Base-by-base conservation (phyloP, 2,329 filamentous ascomycete genomes). In the Lachnellula hyalina region DNA sequence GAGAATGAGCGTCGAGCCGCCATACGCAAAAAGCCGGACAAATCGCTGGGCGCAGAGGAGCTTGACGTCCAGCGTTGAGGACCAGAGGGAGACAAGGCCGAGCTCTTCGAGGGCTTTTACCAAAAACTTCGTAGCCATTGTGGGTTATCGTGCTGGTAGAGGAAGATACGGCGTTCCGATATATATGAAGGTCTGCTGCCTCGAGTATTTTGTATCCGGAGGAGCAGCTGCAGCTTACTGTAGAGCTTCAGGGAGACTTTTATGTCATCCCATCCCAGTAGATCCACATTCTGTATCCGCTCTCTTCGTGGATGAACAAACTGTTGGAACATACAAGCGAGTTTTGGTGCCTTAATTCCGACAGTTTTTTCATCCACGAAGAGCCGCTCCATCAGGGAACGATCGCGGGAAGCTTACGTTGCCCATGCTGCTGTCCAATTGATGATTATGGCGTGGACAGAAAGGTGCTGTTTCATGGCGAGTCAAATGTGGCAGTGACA, bases 11-110 rank as follows among this genome's bases (percentile, higher is more conserved):
- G 78, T 81, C 6, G 79, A 80, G 5, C 74, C 72, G 51, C 83
- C 84, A 63, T 86, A 87, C 5, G 82, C 84, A 57, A 84, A 81
- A 49, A 86, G 76, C 2, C 84, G 80, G 5, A 84, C 74, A 65
- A 84, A 83, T 28, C 83, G 79, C 61, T 82, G 79, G 5, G 76
- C 57, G 57, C 78, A 81, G 19, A 86, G 76, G 2, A 86, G 70
- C 61, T 84, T 82, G 57, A 78, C 74, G 64, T 85, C 81, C 47
- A 64, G 65, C 5, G 70, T 59, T 0, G 77, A 75, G 25, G 60
- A 51, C 59, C 71, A 65, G 28, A 81, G 65, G 6, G 77, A 72
- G 14, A 69, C 59, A 17, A 81, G 62, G 49, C 77, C 77, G n/a
- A 76, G 61, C 63, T 80, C 77, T 14, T 70, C 67, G 32, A 71